phyloP scores from a whole-genome alignment of 805 yeast genomes.

The Candida dajiaensis region DNA sequence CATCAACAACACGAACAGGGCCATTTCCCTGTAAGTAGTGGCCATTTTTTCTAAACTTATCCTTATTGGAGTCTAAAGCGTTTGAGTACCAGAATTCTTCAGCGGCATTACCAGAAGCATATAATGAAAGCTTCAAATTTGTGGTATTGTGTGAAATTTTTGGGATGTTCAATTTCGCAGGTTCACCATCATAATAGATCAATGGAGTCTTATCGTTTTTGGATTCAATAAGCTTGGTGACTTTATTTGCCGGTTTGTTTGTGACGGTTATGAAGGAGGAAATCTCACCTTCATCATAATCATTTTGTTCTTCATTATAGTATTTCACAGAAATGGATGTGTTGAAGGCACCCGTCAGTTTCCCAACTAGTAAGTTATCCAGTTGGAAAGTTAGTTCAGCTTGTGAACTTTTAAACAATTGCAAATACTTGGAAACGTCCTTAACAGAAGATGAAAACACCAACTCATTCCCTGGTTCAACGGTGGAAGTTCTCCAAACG shows the following conservation, averaged over 20 bases:
- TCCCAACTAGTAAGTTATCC: slow-evolving; percentile 52
- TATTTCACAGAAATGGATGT: slow-evolving; percentile 46
- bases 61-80: slow-evolving; percentile 40
- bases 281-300: slow-evolving; percentile 11
- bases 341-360: slow-evolving; percentile 56
- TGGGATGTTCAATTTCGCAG: slow-evolving; percentile 35
- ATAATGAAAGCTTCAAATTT: slow-evolving; percentile 42
- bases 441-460: slow-evolving; percentile 48
- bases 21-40: slow-evolving; percentile 54
- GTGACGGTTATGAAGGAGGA: slow-evolving; percentile 14
- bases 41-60: slow-evolving; percentile 34
- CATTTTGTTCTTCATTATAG: slow-evolving; percentile 29
- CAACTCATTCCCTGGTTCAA: slow-evolving; percentile 58
- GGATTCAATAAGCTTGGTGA: slow-evolving; percentile 12
- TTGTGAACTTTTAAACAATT: slow-evolving; percentile 39
- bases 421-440: slow-evolving; percentile 54
- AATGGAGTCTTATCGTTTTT: slow-evolving; percentile 35
- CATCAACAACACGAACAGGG: slow-evolving; percentile 62
- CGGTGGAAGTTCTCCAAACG: slow-evolving; percentile 81
- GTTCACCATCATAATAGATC: slow-evolving; percentile 37
- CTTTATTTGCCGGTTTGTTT: slow-evolving; percentile 16
- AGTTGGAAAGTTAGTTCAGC: slow-evolving; percentile 49
- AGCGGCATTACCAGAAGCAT: slow-evolving; percentile 67
- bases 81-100: slow-evolving; percentile 86
- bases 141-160: slow-evolving; percentile 50